phyloP scores from a whole-genome alignment of 768 basidiomycete genomes.

The Auricularia heimuer region DNA sequence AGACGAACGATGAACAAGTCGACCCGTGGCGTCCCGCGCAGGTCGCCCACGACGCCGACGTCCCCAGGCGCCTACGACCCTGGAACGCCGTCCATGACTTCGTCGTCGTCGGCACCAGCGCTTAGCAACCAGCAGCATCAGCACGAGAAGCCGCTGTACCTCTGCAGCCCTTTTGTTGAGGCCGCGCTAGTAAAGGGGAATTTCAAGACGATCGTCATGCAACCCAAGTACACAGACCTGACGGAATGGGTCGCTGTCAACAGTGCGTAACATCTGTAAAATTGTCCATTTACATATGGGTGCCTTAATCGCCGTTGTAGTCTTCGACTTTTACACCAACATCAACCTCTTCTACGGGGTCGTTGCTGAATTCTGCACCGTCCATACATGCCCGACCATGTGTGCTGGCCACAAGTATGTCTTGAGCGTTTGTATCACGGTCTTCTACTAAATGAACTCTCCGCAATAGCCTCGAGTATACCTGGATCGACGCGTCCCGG shows the following conservation, averaged over 20 bases:
- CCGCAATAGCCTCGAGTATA: conserved; percentile 68
- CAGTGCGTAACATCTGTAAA: conserved; percentile 39
- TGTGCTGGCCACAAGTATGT: conserved; percentile 76
- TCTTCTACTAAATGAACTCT: neutral
- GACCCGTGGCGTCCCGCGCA: conserved; percentile 57
- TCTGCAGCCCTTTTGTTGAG: conserved; percentile 91
- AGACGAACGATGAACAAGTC: conserved; percentile 66
- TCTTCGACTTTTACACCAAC: conserved; percentile 96
- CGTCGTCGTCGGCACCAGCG: conserved; percentile 26
- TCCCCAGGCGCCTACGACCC: conserved; percentile 43
- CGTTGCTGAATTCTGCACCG: conserved; percentile 86
- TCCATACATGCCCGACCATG: conserved; percentile 86
- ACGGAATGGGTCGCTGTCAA: conserved; percentile 98
- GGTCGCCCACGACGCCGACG: conserved; percentile 60
- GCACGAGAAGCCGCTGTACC: conserved; percentile 60
- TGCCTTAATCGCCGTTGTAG: conserved; percentile 29
- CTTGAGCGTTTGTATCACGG: neutral
- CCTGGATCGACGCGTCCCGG: conserved; percentile 88
- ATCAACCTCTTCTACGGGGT: conserved; percentile 95
- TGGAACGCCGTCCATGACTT: conserved; percentile 30
- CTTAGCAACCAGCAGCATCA: conserved; percentile 1
- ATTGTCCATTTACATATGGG: neutral
- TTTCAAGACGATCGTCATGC: conserved; percentile 95
- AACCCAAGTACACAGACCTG: conserved; percentile 90
- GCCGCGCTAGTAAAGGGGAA: conserved; percentile 95